Evolutionary conservation across 1,284 basidiomycete species (phyloP), one percentile per base, ranked within the genome.

Genomic region (Ganoderma lucidum): DNA sequence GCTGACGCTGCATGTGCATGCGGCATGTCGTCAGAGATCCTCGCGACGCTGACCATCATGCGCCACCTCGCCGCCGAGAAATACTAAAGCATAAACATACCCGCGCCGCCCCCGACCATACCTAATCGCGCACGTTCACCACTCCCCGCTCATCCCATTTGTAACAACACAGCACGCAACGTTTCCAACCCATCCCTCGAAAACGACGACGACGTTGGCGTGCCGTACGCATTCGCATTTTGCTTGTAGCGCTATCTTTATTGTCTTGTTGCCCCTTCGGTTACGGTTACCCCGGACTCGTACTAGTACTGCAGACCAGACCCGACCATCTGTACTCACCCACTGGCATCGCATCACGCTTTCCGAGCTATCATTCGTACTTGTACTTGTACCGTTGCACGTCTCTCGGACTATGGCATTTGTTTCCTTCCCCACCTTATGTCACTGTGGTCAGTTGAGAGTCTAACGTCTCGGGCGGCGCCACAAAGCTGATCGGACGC

Each of bases 11-110:
- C 15, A 4, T 35, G 39, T 37, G 12, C 30, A 23, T 23, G 23
- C 1, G 23, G 23, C 3, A 44, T 35, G 17, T 23, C 32, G 12
- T 1, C 71, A 92, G 90, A 92, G 75, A 81, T 92, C 63, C 80
- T 92, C 3, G 84, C 88, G 8, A 87, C 88, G 14, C 78, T 91
- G 70, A 87, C 85, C 12, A 88, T 91, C 75, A 91, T 92, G 89
- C 87, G 90, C 12, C 86, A 90, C 76, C 79, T 83, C 62, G 80
- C 77, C 14, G 75, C 79, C 53, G 68, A 76, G 69, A 78, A 78
- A 59, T 73, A 78, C 48, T 81, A 69, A 76, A 28, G 23, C 23
- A 23, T 23, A 23, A 23, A 23, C 59, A 58, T 41, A 42, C 53
- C 62, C 17, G 8, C 32, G 1, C 42, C 37, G n/a, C 23, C 0